Percentiles rank a stretch among this genome's conserved stretches.
These are phyloP conservation scores for Coemansia sp. DNA, from an alignment of 192 early-diverging fungal species.

Conservation along the genomic window DNA sequence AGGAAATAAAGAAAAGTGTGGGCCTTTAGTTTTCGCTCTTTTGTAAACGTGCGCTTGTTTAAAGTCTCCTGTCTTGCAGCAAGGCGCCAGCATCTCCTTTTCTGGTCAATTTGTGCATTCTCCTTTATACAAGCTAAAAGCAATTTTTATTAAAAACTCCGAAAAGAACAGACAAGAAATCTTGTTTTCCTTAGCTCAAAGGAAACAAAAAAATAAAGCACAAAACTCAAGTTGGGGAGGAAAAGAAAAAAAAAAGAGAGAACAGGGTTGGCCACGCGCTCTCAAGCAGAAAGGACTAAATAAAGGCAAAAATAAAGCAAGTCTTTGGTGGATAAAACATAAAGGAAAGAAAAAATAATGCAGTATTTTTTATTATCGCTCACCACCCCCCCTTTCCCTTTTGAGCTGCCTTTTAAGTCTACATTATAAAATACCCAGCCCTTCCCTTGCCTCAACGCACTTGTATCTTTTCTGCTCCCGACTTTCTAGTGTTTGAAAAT, in stretches of 20 bases:
- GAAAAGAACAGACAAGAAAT: neutral
- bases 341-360: neutral
- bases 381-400: neutral
- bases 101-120: neutral
- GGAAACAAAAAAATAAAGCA: neutral
- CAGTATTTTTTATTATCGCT: neutral
- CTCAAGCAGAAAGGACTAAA: neutral
- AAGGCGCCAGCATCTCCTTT: neutral
- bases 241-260: neutral
- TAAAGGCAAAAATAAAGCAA: neutral
- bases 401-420: neutral
- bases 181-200: neutral
- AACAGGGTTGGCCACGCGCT: neutral
- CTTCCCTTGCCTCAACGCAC: neutral
- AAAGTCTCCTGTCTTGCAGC: neutral
- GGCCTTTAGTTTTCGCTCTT: neutral
- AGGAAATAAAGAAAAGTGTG: neutral
- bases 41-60: neutral
- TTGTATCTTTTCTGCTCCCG: slow-evolving; percentile 2
- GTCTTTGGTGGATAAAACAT: neutral
- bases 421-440: slow-evolving; percentile 6
- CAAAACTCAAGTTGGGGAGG: neutral
- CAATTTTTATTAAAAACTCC: neutral
- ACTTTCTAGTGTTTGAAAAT: neutral
- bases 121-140: neutral